Evolutionary conservation across 2,329 filamentous ascomycete species (phyloP), one percentile per base, ranked within the genome.

Genomic region (Neonectria faginata): DNA sequence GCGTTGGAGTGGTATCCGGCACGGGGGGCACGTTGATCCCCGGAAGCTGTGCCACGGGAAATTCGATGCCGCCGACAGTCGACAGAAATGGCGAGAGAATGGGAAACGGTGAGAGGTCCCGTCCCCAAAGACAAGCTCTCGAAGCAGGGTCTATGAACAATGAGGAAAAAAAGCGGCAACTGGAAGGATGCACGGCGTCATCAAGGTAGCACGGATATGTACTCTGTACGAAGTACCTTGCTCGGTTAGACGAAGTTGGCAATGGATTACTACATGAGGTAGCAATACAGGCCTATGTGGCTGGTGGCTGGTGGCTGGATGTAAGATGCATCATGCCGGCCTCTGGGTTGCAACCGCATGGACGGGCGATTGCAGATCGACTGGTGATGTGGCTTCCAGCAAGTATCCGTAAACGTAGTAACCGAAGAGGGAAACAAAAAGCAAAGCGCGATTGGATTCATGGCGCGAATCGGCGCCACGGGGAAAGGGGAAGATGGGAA

Each of bases 321-420:
- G 44, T 36, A 48, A 39, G 44, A 48, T 42, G 31, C 51, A 44
- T 51, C 33, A 47, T 48, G 57, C 52, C 33, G 36, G n/a, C 18
- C 29, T 36, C 25, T 52, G 39, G 50, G 57, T 54, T 54, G 52
- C 57, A 60, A 48, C 50, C 20, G 22, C 11, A 54, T 20, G 14
- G 64, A 60, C 45, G 61, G 55, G 57, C 57, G 62, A 72, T 62
- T 58, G 70, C 62, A 68, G 65, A 57, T 60, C 45, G 52, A 44
- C 27, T 29, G 39, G 59, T 50, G 45, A 70, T 60, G 51, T 42
- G 36, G 4, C 25, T 33, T 44, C 11, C 51, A 42, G 42, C 39
- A 41, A 41, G 39, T 41, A 41, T 41, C 39, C 39, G 39, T 18
- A 41, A 18, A 41, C 39, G 16, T 18, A 18, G 31, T 44, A 29